phyloP scores from a whole-genome alignment of 257 asterid species.

The Salvia hispanica region DNA sequence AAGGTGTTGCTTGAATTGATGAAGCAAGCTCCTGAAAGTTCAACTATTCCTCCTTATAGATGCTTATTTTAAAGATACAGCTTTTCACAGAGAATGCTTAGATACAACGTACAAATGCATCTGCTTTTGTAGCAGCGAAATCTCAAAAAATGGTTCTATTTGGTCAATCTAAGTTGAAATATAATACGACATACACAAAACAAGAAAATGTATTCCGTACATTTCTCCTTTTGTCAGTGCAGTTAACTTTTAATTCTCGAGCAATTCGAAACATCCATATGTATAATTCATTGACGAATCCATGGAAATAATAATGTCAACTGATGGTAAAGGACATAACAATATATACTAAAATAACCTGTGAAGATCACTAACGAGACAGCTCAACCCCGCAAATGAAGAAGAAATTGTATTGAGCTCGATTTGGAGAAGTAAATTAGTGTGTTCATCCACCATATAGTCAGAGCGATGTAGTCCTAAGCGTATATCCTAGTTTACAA shows the following conservation, averaged over 20 bases:
- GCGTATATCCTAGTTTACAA: constrained; percentile 72
- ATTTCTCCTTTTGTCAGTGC: no score
- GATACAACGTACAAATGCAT: neutral
- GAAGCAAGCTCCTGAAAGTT: constrained; percentile 80
- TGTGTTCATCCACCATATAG: constrained; percentile 92
- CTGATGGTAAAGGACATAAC: constrained; percentile 11
- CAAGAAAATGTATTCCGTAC: neutral
- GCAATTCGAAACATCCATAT: no score
- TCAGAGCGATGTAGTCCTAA: constrained; percentile 97
- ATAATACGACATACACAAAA: neutral
- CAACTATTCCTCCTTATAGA: constrained; percentile 28
- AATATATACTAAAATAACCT: constrained; percentile 53
- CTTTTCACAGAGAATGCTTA: constrained; percentile 6
- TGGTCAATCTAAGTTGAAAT: constrained; percentile 3
- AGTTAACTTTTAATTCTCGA: no score
- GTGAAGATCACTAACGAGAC: constrained; percentile 95
- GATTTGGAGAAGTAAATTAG: constrained; percentile 88
- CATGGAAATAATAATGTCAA: constrained; percentile 2
- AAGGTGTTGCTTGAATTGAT: constrained; percentile 61
- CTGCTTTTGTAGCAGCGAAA: neutral
- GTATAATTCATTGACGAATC: neutral
- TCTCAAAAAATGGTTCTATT: constrained; percentile 1
- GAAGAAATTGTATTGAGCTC: constrained; percentile 97
- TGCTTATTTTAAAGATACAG: constrained; percentile 16
- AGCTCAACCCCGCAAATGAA: constrained; percentile 89